These are phyloP conservation scores for Kluyveromyces lactis DNA, from an alignment of 805 yeast genomes.

Conservation along the genomic window DNA sequence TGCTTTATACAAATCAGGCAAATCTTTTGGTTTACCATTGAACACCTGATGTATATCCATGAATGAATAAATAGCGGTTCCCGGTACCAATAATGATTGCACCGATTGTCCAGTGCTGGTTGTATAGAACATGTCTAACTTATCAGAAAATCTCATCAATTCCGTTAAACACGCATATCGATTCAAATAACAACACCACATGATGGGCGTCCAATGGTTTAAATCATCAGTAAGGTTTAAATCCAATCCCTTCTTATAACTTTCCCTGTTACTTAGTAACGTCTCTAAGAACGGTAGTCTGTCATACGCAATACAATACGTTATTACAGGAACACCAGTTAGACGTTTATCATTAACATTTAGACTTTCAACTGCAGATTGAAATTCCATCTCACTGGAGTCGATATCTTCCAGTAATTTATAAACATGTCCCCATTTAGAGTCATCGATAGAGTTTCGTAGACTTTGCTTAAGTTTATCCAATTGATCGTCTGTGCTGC, in stretches of 20 bases:
- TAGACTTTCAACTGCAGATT: constrained; percentile 8
- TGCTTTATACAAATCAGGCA: constrained; percentile 8
- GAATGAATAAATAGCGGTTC: constrained; percentile 48
- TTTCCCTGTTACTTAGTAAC: constrained; percentile 15
- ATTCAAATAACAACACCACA: constrained; percentile 77
- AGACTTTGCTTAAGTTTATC: background rate
- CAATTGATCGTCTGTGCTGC: background rate
- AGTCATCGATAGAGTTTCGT: background rate
- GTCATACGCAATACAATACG: constrained; percentile 50
- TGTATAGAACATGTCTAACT: constrained; percentile 36
- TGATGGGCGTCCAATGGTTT: constrained; percentile 56
- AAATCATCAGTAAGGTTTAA: constrained; percentile 44
- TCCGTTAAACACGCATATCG: constrained; percentile 46
- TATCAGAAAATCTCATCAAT: constrained; percentile 58
- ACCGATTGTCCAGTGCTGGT: constrained; percentile 33
- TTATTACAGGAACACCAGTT: constrained; percentile 39
- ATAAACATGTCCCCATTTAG: constrained; percentile 18
- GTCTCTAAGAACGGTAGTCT: constrained; percentile 42
- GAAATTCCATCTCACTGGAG: constrained; percentile 16
- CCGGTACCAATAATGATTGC: constrained; percentile 47
- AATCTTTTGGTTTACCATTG: constrained; percentile 14
- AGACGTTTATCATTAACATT: constrained; percentile 18
- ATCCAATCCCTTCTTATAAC: constrained; percentile 32
- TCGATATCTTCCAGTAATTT: constrained; percentile 17
- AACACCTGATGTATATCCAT: constrained; percentile 45